These are phyloP conservation scores for Saccharomyces hybrid DNA, from an alignment of 1,139 yeast species.

Conservation along the genomic window DNA sequence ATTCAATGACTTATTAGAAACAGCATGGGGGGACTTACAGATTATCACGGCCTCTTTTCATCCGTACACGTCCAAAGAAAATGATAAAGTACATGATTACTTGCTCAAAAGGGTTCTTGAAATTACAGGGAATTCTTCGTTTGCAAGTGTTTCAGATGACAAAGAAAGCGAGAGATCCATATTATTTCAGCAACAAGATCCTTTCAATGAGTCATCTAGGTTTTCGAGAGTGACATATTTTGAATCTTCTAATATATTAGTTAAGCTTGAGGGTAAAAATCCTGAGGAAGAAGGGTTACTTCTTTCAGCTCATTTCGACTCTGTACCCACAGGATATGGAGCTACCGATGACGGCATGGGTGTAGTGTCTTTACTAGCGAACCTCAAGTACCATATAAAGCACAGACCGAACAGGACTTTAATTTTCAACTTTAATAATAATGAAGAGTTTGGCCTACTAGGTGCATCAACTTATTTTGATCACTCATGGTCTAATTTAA, in stretches of 20 bases:
- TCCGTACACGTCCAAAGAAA: constrained; percentile 70
- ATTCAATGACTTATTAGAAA: constrained; percentile 37
- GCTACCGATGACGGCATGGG: constrained; percentile 94
- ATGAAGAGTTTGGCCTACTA: constrained; percentile 81
- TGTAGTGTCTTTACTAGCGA: constrained; percentile 71
- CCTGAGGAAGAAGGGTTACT: constrained; percentile 55
- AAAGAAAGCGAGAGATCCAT: constrained; percentile 44
- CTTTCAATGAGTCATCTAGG: constrained; percentile 35
- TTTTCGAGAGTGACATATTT: constrained; percentile 51
- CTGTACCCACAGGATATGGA: constrained; percentile 82
- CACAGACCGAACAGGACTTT: constrained; percentile 58
- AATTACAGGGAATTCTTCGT: constrained; percentile 22
- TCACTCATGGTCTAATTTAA: constrained; percentile 66
- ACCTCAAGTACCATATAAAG: constrained; percentile 44
- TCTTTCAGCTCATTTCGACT: constrained; percentile 80
- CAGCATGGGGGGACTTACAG: constrained; percentile 66
- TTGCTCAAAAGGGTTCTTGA: constrained; percentile 40
- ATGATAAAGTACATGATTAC: constrained; percentile 68
- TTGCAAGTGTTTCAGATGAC: constrained; percentile 38
- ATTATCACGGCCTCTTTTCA: constrained; percentile 57
- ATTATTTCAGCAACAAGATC: constrained; percentile 42
- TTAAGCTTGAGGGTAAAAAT: constrained; percentile 58
- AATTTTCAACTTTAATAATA: constrained; percentile 77
- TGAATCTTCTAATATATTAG: constrained; percentile 73
- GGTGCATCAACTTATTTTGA: constrained; percentile 72